Evolutionary conservation across 2,329 filamentous ascomycete genomes (phyloP).

Genomic region (Penicillium psychrosexuale): DNA sequence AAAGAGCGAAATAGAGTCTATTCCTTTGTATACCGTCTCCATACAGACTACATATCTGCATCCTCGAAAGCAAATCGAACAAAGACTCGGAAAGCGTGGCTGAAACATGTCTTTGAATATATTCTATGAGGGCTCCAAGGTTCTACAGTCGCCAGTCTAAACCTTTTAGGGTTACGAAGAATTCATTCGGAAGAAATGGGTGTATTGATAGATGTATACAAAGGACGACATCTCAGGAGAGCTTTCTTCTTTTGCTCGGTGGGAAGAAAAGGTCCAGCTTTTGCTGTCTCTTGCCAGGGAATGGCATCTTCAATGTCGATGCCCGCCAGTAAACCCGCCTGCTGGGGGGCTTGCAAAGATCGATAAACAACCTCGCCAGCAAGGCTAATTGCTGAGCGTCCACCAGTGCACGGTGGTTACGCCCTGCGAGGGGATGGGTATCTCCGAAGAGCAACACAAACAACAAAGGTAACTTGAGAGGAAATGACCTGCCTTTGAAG

Average conservation of each 20-base stretch:
- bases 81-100: background rate
- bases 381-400: background rate
- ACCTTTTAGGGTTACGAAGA: too few species aligned
- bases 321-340: background rate
- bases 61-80: background rate
- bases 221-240: too few species aligned
- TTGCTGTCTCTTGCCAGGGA: background rate
- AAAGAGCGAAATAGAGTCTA: background rate
- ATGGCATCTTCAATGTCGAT: background rate
- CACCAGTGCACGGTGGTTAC: constrained; percentile 1
- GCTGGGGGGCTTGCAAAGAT: background rate
- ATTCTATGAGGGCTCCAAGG: too few species aligned
- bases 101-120: background rate
- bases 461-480: background rate
- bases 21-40: background rate
- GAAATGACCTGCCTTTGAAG: background rate
- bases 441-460: constrained; percentile 1
- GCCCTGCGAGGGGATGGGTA: background rate
- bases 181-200: too few species aligned
- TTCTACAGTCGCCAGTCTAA: too few species aligned
- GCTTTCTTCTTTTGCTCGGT: too few species aligned
- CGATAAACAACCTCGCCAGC: background rate
- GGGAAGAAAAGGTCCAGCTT: too few species aligned
- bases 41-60: background rate
- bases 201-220: too few species aligned